Evolutionary conservation across 768 basidiomycete species (phyloP).

Genomic region (Leccinellum albellum): DNA sequence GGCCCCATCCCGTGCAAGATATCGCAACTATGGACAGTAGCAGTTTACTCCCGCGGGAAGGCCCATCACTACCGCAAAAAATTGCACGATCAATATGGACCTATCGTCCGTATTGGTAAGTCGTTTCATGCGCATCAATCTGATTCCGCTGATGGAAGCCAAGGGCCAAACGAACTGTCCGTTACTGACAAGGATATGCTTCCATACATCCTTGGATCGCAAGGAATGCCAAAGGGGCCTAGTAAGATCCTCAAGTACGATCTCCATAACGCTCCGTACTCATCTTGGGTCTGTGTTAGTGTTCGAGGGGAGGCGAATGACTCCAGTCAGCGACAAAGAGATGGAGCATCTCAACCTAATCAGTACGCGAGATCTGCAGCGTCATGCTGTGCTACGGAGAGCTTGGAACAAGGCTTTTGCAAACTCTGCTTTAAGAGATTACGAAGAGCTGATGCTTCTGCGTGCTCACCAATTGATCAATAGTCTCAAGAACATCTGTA

Average conservation of each 20-base stretch:
- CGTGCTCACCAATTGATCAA: constrained; percentile 21
- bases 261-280: not conserved
- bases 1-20: constrained; percentile 31
- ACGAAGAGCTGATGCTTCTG: constrained; percentile 22
- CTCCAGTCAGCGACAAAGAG: constrained; percentile 13
- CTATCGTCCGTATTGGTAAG: constrained; percentile 33
- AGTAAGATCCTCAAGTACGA: constrained; percentile 15
- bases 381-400: constrained; percentile 24
- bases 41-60: constrained; percentile 17
- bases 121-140: not conserved
- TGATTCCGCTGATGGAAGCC: constrained; percentile 4
- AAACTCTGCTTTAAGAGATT: constrained; percentile 25
- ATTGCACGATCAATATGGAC: constrained; percentile 31
- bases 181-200: constrained; percentile 22
- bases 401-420: constrained; percentile 33
- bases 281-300: constrained; percentile 8
- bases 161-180: constrained; percentile 39
- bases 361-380: constrained; percentile 17
- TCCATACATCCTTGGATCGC: constrained; percentile 25
- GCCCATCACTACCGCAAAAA: constrained; percentile 13
- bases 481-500: constrained; percentile 8
- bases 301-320: constrained; percentile 21
- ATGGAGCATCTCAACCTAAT: constrained; percentile 13
- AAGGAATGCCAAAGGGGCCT: constrained; percentile 30
- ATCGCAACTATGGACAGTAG: constrained; percentile 30